Percentiles rank a stretch among this genome's conserved stretches.
These are phyloP conservation scores for Fraxinus ornus DNA, from an alignment of 305 asterid genomes.

Conservation along the genomic window DNA sequence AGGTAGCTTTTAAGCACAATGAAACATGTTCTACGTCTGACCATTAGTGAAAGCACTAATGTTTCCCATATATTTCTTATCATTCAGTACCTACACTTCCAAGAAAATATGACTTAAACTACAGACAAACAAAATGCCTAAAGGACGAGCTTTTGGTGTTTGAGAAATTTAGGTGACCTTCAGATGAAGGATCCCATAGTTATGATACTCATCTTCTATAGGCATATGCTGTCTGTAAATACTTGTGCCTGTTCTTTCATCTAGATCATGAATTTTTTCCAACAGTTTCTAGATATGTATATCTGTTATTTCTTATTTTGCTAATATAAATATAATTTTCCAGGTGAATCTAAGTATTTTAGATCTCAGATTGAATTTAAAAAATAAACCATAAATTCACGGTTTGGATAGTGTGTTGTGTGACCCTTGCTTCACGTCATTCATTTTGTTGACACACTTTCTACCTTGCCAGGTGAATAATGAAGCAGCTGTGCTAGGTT, in stretches of 20 bases:
- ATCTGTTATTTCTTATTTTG: constrained; percentile 8
- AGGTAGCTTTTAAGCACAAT: background rate
- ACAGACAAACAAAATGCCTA: background rate
- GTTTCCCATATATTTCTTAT: background rate
- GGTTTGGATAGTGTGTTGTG: background rate
- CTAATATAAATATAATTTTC: constrained; percentile 4
- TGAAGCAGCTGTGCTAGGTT: constrained; percentile 94
- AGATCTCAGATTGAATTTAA: background rate
- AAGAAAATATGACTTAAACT: background rate
- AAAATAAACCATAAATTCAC: background rate
- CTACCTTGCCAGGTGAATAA: constrained; percentile 59
- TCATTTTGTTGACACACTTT: constrained; percentile 16
- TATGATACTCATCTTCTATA: background rate
- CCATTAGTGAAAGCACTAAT: background rate
- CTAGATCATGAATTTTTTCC: background rate
- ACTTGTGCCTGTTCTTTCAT: background rate
- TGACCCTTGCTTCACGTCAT: background rate
- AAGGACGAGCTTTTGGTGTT: background rate
- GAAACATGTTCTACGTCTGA: background rate
- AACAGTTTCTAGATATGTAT: background rate
- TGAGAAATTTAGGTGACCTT: background rate
- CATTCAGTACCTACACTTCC: background rate
- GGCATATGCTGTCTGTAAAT: background rate
- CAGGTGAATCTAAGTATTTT: background rate
- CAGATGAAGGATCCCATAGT: background rate